A percentile compares a stretch with the other conserved stretches of the same genome.
phyloP scores from a whole-genome alignment of 2,329 filamentous ascomycete genomes.

The Microdochium trichocladiopsis region DNA sequence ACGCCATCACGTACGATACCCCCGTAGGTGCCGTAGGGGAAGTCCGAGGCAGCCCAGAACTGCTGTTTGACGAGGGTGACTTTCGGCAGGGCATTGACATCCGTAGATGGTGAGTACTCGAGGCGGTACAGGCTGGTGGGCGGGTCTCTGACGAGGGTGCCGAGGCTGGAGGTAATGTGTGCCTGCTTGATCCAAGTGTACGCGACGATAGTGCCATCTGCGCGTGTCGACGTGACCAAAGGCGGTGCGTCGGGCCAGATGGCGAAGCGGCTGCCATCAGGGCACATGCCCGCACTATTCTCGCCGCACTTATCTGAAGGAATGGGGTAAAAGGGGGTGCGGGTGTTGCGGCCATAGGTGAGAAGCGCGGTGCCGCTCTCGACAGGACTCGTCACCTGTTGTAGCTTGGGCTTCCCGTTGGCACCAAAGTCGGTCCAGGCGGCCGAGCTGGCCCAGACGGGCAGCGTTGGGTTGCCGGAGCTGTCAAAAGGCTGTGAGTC shows the following conservation, averaged over 20 bases:
- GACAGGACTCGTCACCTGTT: neutral
- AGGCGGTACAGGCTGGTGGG: slow-evolving; percentile 14
- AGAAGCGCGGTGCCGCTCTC: neutral
- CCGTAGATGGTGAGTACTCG: slow-evolving; percentile 6
- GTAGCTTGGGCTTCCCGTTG: neutral
- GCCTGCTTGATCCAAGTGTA: slow-evolving; percentile 15
- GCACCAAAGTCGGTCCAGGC: slow-evolving; percentile 7
- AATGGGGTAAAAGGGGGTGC: slow-evolving; percentile 8
- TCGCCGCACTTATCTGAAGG: slow-evolving; percentile 2
- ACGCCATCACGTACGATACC: slow-evolving; percentile 9
- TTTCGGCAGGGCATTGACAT: slow-evolving; percentile 9
- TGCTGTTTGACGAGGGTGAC: slow-evolving; percentile 10
- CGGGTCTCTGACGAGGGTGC: slow-evolving; percentile 9
- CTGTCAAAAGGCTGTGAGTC: slow-evolving; percentile 7
- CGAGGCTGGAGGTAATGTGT: slow-evolving; percentile 8
- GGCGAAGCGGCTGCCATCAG: slow-evolving; percentile 10
- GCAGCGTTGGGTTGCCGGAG: neutral
- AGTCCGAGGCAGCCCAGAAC: slow-evolving; percentile 11
- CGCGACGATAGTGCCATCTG: slow-evolving; percentile 6
- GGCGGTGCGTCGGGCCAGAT: slow-evolving; percentile 16
- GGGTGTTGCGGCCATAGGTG: slow-evolving; percentile 4
- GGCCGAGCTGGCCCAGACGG: slow-evolving; percentile 15
- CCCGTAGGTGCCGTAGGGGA: slow-evolving; percentile 13
- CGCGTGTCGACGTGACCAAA: slow-evolving; percentile 6
- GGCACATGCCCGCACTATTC: slow-evolving; percentile 6